Percentiles rank a stretch among this genome's conserved stretches.
These are phyloP conservation scores for Aspergillus brasiliensis DNA, from an alignment of 2,329 filamentous ascomycete genomes.

Conservation along the genomic window DNA sequence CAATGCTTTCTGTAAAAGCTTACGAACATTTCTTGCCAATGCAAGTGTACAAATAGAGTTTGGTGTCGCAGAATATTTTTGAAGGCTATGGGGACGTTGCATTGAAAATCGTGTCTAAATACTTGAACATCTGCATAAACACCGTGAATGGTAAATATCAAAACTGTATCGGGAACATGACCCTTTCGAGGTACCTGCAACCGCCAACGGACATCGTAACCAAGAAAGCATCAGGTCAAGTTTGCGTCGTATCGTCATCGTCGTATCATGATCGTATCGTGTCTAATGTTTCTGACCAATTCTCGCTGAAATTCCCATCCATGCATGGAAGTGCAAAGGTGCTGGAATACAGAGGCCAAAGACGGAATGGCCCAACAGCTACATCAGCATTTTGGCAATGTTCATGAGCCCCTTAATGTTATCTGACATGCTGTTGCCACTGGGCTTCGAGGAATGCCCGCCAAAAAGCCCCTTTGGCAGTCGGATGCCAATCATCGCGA, in stretches of 20 bases:
- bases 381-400: conserved; percentile 42
- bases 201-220: neutral
- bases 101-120: neutral
- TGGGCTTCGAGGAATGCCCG: conserved; percentile 13
- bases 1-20: neutral
- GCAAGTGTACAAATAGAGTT: neutral
- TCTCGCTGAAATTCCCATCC: neutral
- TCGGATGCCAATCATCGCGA: conserved; percentile 76
- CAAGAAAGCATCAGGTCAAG: conserved; percentile 11
- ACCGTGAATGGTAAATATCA: neutral
- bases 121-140: neutral
- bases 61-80: neutral
- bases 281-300: conserved; percentile 8
- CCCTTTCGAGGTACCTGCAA: conserved; percentile 13
- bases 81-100: neutral
- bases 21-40: neutral
- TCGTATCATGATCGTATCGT: conserved; percentile 23
- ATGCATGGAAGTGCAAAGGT: no score
- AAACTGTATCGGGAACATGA: neutral
- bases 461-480: conserved; percentile 64
- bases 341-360: no score
- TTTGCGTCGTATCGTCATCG: conserved; percentile 22
- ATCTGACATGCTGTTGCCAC: conserved; percentile 33
- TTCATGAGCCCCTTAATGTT: conserved; percentile 36
- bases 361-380: conserved; percentile 1